Conservation (phyloP, 2,329 filamentous ascomycete genomes). For the Elsinoe arachidis region DNA sequence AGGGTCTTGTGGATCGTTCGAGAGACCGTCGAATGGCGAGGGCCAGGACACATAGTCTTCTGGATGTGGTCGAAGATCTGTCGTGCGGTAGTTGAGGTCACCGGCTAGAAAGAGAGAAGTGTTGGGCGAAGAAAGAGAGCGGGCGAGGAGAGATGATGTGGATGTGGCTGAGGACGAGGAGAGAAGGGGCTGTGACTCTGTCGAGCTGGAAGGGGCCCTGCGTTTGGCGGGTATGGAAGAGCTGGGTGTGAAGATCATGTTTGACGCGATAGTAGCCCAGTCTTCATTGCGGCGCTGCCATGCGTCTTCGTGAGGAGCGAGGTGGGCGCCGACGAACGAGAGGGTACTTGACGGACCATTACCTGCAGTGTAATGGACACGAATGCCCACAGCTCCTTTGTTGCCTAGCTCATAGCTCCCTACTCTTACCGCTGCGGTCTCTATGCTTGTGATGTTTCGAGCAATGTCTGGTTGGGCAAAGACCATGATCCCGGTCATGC, state of each 20-base stretch:
- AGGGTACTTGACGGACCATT: conserved; percentile 49
- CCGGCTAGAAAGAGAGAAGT: conserved; percentile 79
- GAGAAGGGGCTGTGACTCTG: conserved; percentile 25
- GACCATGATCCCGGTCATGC: conserved; percentile 83
- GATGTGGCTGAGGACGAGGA: conserved; percentile 19
- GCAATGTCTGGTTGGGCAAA: conserved; percentile 59
- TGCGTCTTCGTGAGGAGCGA: conserved; percentile 79
- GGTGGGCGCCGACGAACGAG: conserved; percentile 80
- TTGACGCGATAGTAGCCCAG: conserved; percentile 75
- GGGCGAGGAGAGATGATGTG: not conserved
- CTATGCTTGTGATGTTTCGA: conserved; percentile 53
- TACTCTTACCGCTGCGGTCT: conserved; percentile 75
- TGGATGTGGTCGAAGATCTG: conserved; percentile 45
- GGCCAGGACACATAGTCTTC: conserved; percentile 55
- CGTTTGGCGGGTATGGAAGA: not conserved
- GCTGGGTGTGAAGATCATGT: conserved; percentile 58
- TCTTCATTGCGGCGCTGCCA: conserved; percentile 70
- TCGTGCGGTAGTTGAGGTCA: conserved; percentile 91
- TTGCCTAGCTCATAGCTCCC: conserved; percentile 86
- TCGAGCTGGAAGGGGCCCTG: conserved; percentile 14
- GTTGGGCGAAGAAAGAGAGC: conserved; percentile 59
- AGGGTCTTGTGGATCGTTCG: conserved; percentile 52
- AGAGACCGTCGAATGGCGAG: conserved; percentile 39
- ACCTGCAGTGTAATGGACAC: conserved; percentile 50
- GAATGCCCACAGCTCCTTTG: conserved; percentile 80